Evolutionary conservation across 2,329 filamentous ascomycete species (phyloP).

Genomic region (Remersonia thermophila): DNA sequence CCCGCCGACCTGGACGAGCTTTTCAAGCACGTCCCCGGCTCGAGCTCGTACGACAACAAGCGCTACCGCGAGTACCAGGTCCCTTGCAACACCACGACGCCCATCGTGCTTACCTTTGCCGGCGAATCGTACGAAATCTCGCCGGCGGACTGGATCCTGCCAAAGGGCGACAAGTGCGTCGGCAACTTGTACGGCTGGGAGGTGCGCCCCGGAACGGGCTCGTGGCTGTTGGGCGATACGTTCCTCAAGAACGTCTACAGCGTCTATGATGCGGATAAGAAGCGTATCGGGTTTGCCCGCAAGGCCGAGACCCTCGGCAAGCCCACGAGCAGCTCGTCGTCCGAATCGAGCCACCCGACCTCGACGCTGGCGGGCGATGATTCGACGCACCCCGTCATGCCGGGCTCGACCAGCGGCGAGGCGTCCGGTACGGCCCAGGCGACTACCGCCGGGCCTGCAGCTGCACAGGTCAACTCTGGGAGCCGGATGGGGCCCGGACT

Average conservation of each 20-base stretch:
- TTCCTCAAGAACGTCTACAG: conserved; percentile 86
- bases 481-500: conserved; percentile 15
- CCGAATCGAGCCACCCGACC: background rate
- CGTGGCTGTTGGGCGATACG: conserved; percentile 75
- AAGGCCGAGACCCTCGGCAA: conserved; percentile 18
- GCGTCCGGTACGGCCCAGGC: conserved; percentile 14
- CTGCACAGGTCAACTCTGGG: conserved; percentile 16
- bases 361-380: conserved; percentile 7
- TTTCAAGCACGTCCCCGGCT: conserved; percentile 55
- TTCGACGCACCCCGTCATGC: conserved; percentile 11
- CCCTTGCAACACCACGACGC: conserved; percentile 54
- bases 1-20: conserved; percentile 51
- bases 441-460: conserved; percentile 15
- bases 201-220: conserved; percentile 45
- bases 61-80: conserved; percentile 55
- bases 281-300: conserved; percentile 41
- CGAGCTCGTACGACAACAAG: conserved; percentile 28
- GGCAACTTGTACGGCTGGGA: conserved; percentile 66
- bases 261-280: conserved; percentile 66
- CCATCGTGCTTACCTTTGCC: conserved; percentile 55
- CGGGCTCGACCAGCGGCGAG: conserved; percentile 25
- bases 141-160: conserved; percentile 56
- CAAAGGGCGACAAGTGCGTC: conserved; percentile 38
- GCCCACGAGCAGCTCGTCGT: conserved; percentile 12
- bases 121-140: conserved; percentile 55